Percentiles rank a stretch among this genome's conserved stretches.
Conservation (phyloP, 2,329 filamentous ascomycete species). For the Calonectria pseudoreteaudii region DNA sequence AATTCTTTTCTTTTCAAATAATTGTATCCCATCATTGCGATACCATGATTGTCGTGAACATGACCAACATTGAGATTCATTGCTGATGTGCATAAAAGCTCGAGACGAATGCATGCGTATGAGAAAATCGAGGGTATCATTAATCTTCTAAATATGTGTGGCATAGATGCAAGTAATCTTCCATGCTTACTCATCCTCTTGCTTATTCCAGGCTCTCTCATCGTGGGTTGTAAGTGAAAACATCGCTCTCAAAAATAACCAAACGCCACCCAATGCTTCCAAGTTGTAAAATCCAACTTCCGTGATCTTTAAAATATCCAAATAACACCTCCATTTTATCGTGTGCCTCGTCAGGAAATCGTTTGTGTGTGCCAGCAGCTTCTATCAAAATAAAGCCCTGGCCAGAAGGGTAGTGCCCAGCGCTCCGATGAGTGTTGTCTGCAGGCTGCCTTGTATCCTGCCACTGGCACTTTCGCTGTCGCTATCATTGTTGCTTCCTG, state of each 20-base stretch:
- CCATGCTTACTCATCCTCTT: not conserved
- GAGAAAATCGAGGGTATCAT: not conserved
- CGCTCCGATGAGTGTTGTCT: slow-evolving; percentile 8
- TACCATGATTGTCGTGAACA: not conserved
- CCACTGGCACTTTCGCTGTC: slow-evolving; percentile 16
- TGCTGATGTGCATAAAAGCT: not conserved
- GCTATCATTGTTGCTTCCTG: slow-evolving; percentile 13
- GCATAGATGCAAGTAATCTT: not conserved
- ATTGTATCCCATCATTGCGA: not conserved
- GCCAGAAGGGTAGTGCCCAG: slow-evolving; percentile 15
- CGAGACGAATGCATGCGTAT: not conserved
- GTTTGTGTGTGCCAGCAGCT: not conserved
- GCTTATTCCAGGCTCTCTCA: not conserved
- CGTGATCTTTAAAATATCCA: not conserved
- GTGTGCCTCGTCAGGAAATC: not conserved
- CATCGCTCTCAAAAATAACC: not conserved
- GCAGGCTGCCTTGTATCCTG: not conserved
- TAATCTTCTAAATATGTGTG: not conserved
- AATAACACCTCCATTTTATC: not conserved
- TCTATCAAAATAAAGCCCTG: slow-evolving; percentile 14
- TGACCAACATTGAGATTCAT: not conserved
- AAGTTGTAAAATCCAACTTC: not conserved
- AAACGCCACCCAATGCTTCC: not conserved
- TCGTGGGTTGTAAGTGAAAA: not conserved
- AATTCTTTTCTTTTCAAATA: not conserved